Evolutionary conservation across 2,329 filamentous ascomycete species (phyloP).

Genomic region (Beauveria australis): DNA sequence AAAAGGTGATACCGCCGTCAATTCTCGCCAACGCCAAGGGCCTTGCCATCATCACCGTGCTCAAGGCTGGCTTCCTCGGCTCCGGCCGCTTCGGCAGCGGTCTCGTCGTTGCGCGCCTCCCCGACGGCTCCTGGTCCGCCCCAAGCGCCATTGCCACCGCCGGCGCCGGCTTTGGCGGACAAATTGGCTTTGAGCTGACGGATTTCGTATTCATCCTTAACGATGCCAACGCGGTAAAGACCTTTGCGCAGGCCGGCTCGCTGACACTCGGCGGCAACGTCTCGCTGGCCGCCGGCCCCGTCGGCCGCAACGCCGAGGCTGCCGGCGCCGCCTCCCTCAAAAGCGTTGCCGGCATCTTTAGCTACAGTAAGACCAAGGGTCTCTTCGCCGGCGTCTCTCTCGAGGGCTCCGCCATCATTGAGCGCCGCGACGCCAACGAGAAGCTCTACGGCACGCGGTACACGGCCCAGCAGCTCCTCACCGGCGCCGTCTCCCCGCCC

Average conservation of each 20-base stretch:
- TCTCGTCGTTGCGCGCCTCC: constrained; percentile 69
- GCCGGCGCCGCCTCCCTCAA: constrained; percentile 87
- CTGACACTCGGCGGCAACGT: constrained; percentile 94
- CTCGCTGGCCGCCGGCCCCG: constrained; percentile 85
- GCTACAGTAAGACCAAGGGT: constrained; percentile 96
- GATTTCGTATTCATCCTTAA: constrained; percentile 99
- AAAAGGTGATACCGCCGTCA: constrained; percentile 91
- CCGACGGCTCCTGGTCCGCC: constrained; percentile 72
- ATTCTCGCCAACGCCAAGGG: constrained; percentile 89
- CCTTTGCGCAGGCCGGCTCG: constrained; percentile 86
- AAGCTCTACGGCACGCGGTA: constrained; percentile 83
- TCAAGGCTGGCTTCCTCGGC: constrained; percentile 81
- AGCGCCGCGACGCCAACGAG: constrained; percentile 93
- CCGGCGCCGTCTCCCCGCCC: constrained; percentile 68
- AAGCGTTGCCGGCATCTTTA: constrained; percentile 86
- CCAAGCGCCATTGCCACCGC: constrained; percentile 74
- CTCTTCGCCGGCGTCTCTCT: constrained; percentile 92
- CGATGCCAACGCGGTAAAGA: constrained; percentile 78
- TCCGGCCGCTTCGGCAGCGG: constrained; percentile 76
- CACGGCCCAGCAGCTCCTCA: constrained; percentile 74
- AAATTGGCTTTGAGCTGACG: constrained; percentile 81
- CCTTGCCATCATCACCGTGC: constrained; percentile 75
- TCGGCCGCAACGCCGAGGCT: constrained; percentile 92
- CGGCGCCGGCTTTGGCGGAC: constrained; percentile 75
- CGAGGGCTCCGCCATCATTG: constrained; percentile 87